Percentiles rank a stretch among this genome's conserved stretches.
These are phyloP conservation scores for Trichophyton rubrum DNA, from an alignment of 2,329 filamentous ascomycete genomes.

Conservation along the genomic window DNA sequence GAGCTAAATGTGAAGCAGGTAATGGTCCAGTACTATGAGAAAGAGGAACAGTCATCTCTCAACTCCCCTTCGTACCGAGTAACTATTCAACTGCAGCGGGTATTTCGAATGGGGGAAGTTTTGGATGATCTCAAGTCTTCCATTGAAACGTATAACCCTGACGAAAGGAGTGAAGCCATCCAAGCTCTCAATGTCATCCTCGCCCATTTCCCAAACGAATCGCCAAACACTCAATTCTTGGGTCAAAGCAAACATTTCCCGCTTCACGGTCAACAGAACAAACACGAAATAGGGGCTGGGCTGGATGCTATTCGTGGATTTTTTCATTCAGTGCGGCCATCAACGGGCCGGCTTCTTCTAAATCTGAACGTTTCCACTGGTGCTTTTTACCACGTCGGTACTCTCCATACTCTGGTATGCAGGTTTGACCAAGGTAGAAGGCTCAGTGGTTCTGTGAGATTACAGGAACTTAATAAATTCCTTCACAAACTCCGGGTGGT, in stretches of 20 bases:
- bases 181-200: slow-evolving; percentile 49
- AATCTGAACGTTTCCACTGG: slow-evolving; percentile 51
- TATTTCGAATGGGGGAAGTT: slow-evolving; percentile 26
- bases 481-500: slow-evolving; percentile 13
- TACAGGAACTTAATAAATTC: slow-evolving; percentile 9
- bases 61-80: slow-evolving; percentile 13
- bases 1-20: slow-evolving; percentile 24
- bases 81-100: background rate
- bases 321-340: slow-evolving; percentile 49
- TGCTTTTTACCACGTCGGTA: slow-evolving; percentile 43
- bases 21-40: slow-evolving; percentile 16
- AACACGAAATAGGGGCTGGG: slow-evolving; percentile 37
- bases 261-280: slow-evolving; percentile 33
- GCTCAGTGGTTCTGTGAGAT: background rate
- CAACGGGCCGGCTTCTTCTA: slow-evolving; percentile 45
- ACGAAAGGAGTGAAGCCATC: slow-evolving; percentile 37
- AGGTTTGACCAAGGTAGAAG: background rate
- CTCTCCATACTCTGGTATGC: slow-evolving; percentile 1
- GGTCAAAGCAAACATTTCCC: slow-evolving; percentile 29
- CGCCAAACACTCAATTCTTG: slow-evolving; percentile 32
- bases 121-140: slow-evolving; percentile 33
- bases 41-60: slow-evolving; percentile 21
- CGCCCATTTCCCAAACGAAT: slow-evolving; percentile 35
- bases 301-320: slow-evolving; percentile 49
- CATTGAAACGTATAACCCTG: slow-evolving; percentile 25